Evolutionary conservation across 1,284 basidiomycete genomes (phyloP), one percentile per base, ranked within the genome.

Genomic region (Melanopsichium pennsylvanicum): DNA sequence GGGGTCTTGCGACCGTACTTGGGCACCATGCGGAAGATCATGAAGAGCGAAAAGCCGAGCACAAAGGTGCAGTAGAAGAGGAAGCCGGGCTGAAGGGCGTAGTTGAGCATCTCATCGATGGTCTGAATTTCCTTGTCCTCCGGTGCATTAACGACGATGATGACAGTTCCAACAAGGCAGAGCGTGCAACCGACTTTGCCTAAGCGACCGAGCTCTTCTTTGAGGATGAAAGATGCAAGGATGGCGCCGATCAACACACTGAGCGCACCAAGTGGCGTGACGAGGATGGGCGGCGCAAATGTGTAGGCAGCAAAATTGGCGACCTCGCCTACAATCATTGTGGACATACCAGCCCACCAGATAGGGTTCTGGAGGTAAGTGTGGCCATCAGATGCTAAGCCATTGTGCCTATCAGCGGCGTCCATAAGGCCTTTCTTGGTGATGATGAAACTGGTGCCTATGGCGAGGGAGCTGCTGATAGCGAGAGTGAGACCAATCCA

Each of bases 221-320:
- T 88, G 32, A 98, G 86, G 22, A 97, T 85, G 82, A 97, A 89
- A 0, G 93, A 95, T 2, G 95, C 95, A 4, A 98, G 87, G 45
- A 58, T 61, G 25, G 75, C 67, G 21, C 60, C 96, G 66, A 98
- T 92, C 61, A 99, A 87, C n/a, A 98, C 95, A 82, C 91, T 94
- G 51, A 97, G 86, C 11, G 95, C 94, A 54, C 95, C 95, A 12
- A 98, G 84, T 5, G 95, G 95, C 1, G 95, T 97, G 34, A 99
- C 93, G 48, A 99, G 85, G 76, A 97, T 96, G 68, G 95, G 93
- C 51, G 95, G 95, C 0, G 95, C 95, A 78, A 97, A 98, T 0
- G 93, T 92, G 82, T 98, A 98, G 4, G 96, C 96, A 7, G 95
- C 93, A 83, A 98, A 99, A 84, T 99, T 99, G 72, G 93, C 94